Conservation (phyloP, 2,329 filamentous ascomycete genomes). For the Ceratocystis smalleyi region DNA sequence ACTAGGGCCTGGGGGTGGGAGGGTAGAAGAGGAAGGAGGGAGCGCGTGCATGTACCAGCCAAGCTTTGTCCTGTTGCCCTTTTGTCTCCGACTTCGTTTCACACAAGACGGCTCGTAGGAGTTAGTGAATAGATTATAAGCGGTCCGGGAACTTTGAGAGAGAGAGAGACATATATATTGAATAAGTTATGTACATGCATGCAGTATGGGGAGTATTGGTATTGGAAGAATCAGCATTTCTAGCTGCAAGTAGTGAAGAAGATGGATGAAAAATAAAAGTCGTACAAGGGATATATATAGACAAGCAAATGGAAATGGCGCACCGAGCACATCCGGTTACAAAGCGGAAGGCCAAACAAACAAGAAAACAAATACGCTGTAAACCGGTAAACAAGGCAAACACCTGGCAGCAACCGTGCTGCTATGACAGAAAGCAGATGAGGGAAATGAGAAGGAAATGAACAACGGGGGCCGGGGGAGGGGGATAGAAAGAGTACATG, state of each 20-base stretch:
- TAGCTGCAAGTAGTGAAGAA: not conserved
- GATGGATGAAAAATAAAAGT: not conserved
- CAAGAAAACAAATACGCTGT: not conserved
- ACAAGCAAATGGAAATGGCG: not conserved
- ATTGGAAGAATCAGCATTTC: not conserved
- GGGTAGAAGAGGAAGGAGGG: not conserved
- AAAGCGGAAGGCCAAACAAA: not conserved
- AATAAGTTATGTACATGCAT: not conserved
- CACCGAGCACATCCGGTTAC: not conserved
- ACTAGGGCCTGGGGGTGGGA: constrained; percentile 7
- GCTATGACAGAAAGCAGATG: not conserved
- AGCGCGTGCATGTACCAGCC: not conserved
- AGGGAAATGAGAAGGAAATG: not conserved
- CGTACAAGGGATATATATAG: not conserved
- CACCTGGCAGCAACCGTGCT: not conserved
- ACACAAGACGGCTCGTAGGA: no score
- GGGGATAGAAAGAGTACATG: not conserved
- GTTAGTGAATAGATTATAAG: not conserved
- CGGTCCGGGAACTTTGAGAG: not conserved
- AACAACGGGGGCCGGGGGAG: not conserved
- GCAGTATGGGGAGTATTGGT: not conserved
- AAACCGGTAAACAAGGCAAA: not conserved
- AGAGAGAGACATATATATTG: not conserved
- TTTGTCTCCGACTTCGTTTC: not conserved
- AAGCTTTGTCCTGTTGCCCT: not conserved